Evolutionary conservation across 2,329 filamentous ascomycete genomes (phyloP), one percentile per base, ranked within the genome.

Genomic region (Ophiostoma tasmaniense): DNA sequence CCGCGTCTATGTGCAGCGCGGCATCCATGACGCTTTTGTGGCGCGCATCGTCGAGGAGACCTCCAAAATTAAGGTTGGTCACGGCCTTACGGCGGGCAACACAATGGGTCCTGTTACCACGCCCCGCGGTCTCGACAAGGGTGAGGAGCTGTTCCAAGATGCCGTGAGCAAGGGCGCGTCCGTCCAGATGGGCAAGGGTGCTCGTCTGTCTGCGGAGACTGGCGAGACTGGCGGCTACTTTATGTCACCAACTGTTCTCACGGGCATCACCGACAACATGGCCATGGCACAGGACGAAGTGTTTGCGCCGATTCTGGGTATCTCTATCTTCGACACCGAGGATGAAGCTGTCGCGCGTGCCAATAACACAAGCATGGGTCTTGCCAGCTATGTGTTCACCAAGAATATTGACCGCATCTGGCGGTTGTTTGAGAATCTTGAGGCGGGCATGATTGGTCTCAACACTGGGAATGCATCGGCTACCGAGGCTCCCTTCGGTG

Each of bases 81-180:
- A 90, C 74, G 88, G 88, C 13, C 79, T 84, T 4, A 79, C 82
- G 1, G 78, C 82, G n/a, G 80, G 76, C 66, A 85, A 83, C 0
- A 88, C 86, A 0, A 84, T 89, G 80, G 87, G 87, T 0, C 84
- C 85, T 1, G 80, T 87, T 3, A 89, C 85, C 1, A 87, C 83
- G 11, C 79, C 82, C 6, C 80, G 83, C 39, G 81, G 81, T 65
- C 76, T 87, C 3, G 82, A 85, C 61, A 89, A 89, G 76, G 84
- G 84, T 6, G 77, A 81, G 11, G 78, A 78, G 59, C 87, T 91
- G 71, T 85, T 91, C 39, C 81, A 84, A 64, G 87, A 91, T 75
- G 90, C 89, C 3, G 81, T 82, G 68, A 82, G 82, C 68, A 82
- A 85, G 52, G 89, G 89, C 2, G 90, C 85, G 1, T 84, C 83